Base-by-base conservation (phyloP, 2,329 filamentous ascomycete genomes). In the Arthrobotrys iridis region DNA sequence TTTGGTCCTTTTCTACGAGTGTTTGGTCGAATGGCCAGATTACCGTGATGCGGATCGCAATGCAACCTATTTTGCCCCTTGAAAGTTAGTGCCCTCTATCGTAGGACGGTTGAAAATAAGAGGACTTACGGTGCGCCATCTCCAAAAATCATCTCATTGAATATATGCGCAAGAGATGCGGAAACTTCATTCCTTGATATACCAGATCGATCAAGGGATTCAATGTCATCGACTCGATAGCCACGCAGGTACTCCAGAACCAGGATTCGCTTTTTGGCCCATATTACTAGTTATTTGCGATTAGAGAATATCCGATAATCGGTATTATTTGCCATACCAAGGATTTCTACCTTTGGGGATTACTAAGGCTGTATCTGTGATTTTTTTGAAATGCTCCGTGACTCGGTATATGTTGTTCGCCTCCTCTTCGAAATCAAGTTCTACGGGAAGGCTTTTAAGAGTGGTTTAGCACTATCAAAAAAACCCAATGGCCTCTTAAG, bases 111-210 rank as follows among this genome's bases (percentile, higher is more conserved):
- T 10, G n/a, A 33, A 30, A 13, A 22, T n/a, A 20, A 20, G 33
- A 8, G 10, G 24, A 58, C 46, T 4, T 64, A 75, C 71, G 95
- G 93, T 0, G 94, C 94, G 72, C 90, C 87, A 60, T 90, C 88
- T 55, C 94, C 93, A 78, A 99, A 99, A 78, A 99, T 97, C 95
- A 99, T 99, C 82, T 98, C 93, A 84, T 99, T 99, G 86, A 99
- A 99, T 72, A 99, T 93, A 72, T 90, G 89, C 0, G 95, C 91
- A 2, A 99, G 85, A 0, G 93, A 91, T 0, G 94, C 93, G 0
- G 93, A 96, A 3, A 99, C 95, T 82, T 98, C 94, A 80, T 98
- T 95, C 18, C 95, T 89, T 82, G 96, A 93, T 81, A 99, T 99
- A 70, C 88, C 87, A 81, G 96, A 91, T 4, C 86, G 84, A 82